Evolutionary conservation across 371 early-diverging fungal genomes (phyloP), one percentile per base, ranked within the genome.

Genomic region (Capniomyces stellatus): DNA sequence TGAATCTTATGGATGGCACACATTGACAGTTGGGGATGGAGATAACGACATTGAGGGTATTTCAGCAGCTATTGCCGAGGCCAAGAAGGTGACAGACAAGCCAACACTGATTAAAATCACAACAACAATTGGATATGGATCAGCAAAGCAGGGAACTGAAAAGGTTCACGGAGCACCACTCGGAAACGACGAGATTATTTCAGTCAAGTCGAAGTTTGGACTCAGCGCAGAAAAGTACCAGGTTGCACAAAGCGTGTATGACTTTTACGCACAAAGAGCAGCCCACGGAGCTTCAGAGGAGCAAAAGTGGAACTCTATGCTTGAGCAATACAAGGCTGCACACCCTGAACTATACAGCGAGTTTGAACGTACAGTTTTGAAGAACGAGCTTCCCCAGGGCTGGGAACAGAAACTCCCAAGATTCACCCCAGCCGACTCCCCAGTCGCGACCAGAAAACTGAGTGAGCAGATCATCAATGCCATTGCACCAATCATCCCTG

Each of bases 1-100:
- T 70, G 82, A 86, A 64, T 69, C 95, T 21, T 90, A 91, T 64
- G 95, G 93, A 41, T 99, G 94, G 92, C 89, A 92, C 62, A 84
- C 85, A 22, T 73, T 73, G 51, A 59, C 71, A 54, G 77, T 96
- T 41, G 73, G 69, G 27, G 88, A 94, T 62, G 94, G 94, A 58
- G 84, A 97, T 68, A 61, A 65, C 62, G 90, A 92, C 60, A 54
- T 83, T 10, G 77, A 70, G 4, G 74, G 71, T 24, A 78, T 98
- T 47, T 64, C 77, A 51, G 63, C 67, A 27, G 91, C 92, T 44
- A 76, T 89, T 30, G 82, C 78, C 51, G 71, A 69, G 23, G 92
- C 93, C 49, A 85, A 87, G 72, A 64, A 71, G 23, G 89, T 86
- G 50, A 82, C 76, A 41, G 79, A 85, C 64, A 88, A 87, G 65